Evolutionary conservation across 805 yeast species (phyloP), one percentile per base, ranked within the genome.

Genomic region (Suhomyces faveliae): DNA sequence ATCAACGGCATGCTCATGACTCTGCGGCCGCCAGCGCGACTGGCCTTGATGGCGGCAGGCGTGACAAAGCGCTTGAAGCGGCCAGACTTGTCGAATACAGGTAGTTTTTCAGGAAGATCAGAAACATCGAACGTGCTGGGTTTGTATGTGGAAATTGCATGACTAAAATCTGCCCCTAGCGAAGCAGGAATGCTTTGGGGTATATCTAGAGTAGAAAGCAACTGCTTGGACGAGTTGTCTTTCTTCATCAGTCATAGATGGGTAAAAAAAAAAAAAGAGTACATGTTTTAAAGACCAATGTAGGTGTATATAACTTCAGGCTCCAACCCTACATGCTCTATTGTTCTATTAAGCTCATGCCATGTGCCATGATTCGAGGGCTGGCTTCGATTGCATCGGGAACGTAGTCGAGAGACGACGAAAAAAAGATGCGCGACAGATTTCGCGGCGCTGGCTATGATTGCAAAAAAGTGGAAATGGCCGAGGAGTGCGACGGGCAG

Each of bases 91-190:
- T 55, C 51, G 46, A 58, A 57, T 1, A 61, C 53, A 15, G 68
- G 69, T 9, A 63, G 49, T 10, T 46, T 49, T 7, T 45, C 51
- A 7, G 74, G 75, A 10, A 72, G 57, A 35, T 70, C 74, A 10
- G 51, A 56, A 4, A 53, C 37, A 2, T 58, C 49, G 44, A 51
- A 54, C 9, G 51, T 51, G 10, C 64, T 63, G 2, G 73, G 72
- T 42, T 55, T 50, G 51, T 58, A 67, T 1, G 66, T 49, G 17
- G 51, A 52, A 7, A 66, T 58, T 9, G 70, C 74, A 30, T 57
- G 54, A 9, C 59, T 46, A 17, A 67, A 46, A 50, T 70, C 74
- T 15, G 59, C 42, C 35, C 51, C 55, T 7, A 27, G 25, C 5
- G 66, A 66, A 1, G 71, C 58, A 46, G 22, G 59, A 47, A 39